Evolutionary conservation across 192 early-diverging fungal species (phyloP).

Genomic region (Coemansia reversa): DNA sequence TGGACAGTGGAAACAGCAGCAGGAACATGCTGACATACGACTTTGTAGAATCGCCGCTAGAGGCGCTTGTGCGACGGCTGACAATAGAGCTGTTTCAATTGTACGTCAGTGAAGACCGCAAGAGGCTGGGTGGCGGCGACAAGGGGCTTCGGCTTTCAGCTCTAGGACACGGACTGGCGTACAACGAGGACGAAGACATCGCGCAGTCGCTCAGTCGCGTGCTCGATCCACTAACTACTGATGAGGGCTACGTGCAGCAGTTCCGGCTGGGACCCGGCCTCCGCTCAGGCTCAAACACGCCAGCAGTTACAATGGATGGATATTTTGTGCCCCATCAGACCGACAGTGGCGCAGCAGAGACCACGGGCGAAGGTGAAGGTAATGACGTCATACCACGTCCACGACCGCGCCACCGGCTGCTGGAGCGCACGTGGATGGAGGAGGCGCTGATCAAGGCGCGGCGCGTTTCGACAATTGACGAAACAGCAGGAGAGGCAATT

Average conservation of each 20-base stretch:
- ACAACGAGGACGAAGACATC: conserved; percentile 21
- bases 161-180: too few relatives aligned
- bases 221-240: conserved; percentile 15
- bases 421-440: conserved; percentile 56
- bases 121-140: conserved; percentile 9
- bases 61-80: conserved; percentile 50
- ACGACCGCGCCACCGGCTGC: conserved; percentile 43
- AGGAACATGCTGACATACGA: conserved; percentile 45
- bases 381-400: conserved; percentile 15
- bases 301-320: conserved; percentile 54
- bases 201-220: conserved; percentile 26
- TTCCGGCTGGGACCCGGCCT: conserved; percentile 53
- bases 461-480: conserved; percentile 52
- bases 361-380: background rate
- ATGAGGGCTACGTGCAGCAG: conserved; percentile 49
- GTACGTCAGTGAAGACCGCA: conserved; percentile 53
- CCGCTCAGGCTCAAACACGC: conserved; percentile 45
- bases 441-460: conserved; percentile 55
- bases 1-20: conserved; percentile 8
- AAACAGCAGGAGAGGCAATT: conserved; percentile 47
- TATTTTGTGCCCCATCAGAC: conserved; percentile 43
- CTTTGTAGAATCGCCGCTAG: conserved; percentile 53
- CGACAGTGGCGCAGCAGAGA: background rate
- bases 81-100: conserved; percentile 56
- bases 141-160: background rate